Percentiles rank a stretch among this genome's conserved stretches.
phyloP scores from a whole-genome alignment of 441 rosid genomes.

The Adansonia rubrostipa region DNA sequence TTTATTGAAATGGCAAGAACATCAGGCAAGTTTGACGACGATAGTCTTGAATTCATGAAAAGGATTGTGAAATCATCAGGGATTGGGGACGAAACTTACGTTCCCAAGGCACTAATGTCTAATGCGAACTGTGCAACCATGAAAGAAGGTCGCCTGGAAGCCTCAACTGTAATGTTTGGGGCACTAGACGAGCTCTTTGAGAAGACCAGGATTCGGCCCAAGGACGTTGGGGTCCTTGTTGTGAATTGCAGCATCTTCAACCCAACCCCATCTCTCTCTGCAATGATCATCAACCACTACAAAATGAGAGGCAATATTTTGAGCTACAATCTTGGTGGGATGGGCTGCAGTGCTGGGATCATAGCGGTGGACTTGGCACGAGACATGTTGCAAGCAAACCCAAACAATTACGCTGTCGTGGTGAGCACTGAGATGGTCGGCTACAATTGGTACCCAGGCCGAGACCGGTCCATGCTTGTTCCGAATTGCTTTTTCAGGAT shows the following conservation, averaged over 20 bases:
- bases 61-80: constrained; percentile 77
- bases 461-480: constrained; percentile 77
- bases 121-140: constrained; percentile 67
- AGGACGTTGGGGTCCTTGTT: constrained; percentile 85
- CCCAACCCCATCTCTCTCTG: constrained; percentile 87
- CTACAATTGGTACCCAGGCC: constrained; percentile 82
- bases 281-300: constrained; percentile 90
- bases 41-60: constrained; percentile 58
- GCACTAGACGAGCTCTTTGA: constrained; percentile 86
- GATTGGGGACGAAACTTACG: constrained; percentile 77
- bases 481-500: constrained; percentile 87
- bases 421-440: constrained; percentile 95
- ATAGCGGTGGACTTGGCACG: constrained; percentile 79
- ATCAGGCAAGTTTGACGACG: constrained; percentile 69
- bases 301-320: constrained; percentile 91
- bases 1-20: constrained; percentile 59
- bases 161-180: constrained; percentile 79
- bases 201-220: constrained; percentile 74
- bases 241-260: constrained; percentile 94
- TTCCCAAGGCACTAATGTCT: constrained; percentile 62
- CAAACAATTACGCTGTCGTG: constrained; percentile 75
- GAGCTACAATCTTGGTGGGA: constrained; percentile 90
- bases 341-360: constrained; percentile 94
- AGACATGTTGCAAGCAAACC: constrained; percentile 85
- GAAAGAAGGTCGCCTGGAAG: constrained; percentile 86